Evolutionary conservation across 2,329 filamentous ascomycete species (phyloP), one percentile per base, ranked within the genome.

Genomic region (Fusarium albosuccineum): DNA sequence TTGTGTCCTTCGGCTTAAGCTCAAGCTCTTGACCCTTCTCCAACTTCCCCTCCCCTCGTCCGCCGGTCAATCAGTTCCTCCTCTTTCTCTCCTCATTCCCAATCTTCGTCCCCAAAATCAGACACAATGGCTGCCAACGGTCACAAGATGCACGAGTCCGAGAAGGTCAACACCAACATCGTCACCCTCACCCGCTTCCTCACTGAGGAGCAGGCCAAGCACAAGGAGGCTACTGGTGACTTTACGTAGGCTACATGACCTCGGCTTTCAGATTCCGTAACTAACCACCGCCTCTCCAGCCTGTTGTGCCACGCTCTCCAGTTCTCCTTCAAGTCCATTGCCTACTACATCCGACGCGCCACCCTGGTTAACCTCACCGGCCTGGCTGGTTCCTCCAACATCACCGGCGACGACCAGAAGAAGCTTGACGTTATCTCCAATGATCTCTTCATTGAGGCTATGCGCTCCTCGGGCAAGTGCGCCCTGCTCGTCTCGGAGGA

Each of bases 401-500:
- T 87, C 55, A 98, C 96, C 4, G 96, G 96, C 70, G 96, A 99
- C 80, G 96, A 98, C 79, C 96, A 99, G 81, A 99, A 99, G 89
- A 99, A 99, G 85, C 92, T 99, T 66, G 96, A 99, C 79, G 95
- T 99, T 62, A 98, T 99, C 78, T 95, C 94, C 79, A 98, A 99
- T 79, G 96, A 99, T 79, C 87, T 99, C 74, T 99, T 99, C 84
- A 92, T 99, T 76, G 91, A 93, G 64, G 92, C 94, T 67, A 98
- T 99, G 96, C 89, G 89, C 72, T 95, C 93, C 54, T 97, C 92
- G 29, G 94, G 93, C 74, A 94, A 94, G 80, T 96, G 94, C 78
- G 90, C 93, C 53, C 84, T 98, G 61, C 85, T 99, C 36, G 94
- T 99, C n/a, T 99, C 96, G 1, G 96, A 99, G 81, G 96, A 99